Base-by-base conservation (phyloP, 768 basidiomycete genomes). In the Tricholoma sp. region DNA sequence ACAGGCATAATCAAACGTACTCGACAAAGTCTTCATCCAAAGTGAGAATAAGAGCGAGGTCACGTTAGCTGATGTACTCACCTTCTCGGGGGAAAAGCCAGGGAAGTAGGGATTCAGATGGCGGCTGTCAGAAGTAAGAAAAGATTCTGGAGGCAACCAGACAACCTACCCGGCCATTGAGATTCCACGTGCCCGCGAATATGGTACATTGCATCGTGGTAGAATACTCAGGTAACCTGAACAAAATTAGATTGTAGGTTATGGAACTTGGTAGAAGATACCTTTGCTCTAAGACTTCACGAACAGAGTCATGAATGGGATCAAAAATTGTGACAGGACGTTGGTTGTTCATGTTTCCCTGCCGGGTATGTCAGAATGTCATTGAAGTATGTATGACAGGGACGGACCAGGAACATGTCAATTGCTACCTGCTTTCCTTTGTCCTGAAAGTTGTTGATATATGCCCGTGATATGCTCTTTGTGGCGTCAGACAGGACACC, bases 401-500 rank as follows among this genome's bases (percentile, higher is more conserved):
- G 56, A 71, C 85, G 45, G 55, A 95, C 96, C 64, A 99, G 77
- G 65, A 98, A 90, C 82, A 94, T 89, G 67, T 99, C 97, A 59
- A 98, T 98, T 0, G 95, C 94, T 3, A 82, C 70, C 66, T 99
- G 97, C 68, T 99, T 99, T 35, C 82, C 85, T 69, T 91, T 91
- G 69, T 99, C 97, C 65, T 95, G 90, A 68, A 99, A 97, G 68
- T 98, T 98, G 66, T 95, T 97, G 66, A 98, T 96, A 66, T 98
- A 99, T 35, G 95, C 95, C 58, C 96, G 84, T 3, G 91, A 93
- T 31, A 93, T 89, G 64, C 91, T 95, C 71, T 99, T 99, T 4
- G 94, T 96, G 3, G 96, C 97, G 74, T 99, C 95, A 5, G 93
- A 94, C 21, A 99, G 72, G 41, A 98, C 83, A 49, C 96, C 95